phyloP scores from a whole-genome alignment of 1,284 basidiomycete genomes.

The Wolfiporia cocos region DNA sequence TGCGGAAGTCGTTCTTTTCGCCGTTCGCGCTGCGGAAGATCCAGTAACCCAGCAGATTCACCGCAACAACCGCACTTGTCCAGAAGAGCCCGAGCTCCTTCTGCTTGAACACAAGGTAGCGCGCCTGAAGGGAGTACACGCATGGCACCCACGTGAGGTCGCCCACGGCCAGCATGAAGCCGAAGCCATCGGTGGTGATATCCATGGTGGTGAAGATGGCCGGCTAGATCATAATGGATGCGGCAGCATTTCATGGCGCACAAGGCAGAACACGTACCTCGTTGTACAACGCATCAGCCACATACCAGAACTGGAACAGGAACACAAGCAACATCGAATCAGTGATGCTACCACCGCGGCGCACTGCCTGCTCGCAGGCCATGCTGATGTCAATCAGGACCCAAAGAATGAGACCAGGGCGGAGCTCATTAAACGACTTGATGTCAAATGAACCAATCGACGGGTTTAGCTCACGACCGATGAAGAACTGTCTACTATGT shows the following conservation, averaged over 20 bases:
- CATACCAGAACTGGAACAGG: conserved; percentile 85
- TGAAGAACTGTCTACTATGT: conserved; percentile 77
- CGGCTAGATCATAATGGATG: conserved; percentile 34
- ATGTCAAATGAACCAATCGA: conserved; percentile 86
- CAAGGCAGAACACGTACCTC: conserved; percentile 49
- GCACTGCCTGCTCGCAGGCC: conserved; percentile 85
- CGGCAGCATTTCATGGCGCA: neutral
- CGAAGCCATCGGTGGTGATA: conserved; percentile 96
- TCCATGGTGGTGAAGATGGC: conserved; percentile 96
- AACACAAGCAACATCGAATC: conserved; percentile 92
- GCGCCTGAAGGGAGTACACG: conserved; percentile 89
- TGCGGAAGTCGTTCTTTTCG: conserved; percentile 96
- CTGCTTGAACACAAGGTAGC: conserved; percentile 87
- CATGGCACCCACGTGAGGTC: conserved; percentile 96
- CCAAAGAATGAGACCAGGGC: conserved; percentile 97
- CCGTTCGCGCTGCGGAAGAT: conserved; percentile 89
- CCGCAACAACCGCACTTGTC: conserved; percentile 55
- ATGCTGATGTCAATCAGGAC: conserved; percentile 87
- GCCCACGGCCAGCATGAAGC: conserved; percentile 96
- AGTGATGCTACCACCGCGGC: conserved; percentile 73
- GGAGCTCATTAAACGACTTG: conserved; percentile 96
- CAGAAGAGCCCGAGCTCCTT: conserved; percentile 71
- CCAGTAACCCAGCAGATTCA: conserved; percentile 81
- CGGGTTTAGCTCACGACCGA: conserved; percentile 95
- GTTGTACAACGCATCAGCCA: conserved; percentile 82